A percentile compares a stretch with the other conserved stretches of the same genome.
These are phyloP conservation scores for Arabidopsis suecica DNA, from an alignment of 345 rosid genomes.

Conservation along the genomic window DNA sequence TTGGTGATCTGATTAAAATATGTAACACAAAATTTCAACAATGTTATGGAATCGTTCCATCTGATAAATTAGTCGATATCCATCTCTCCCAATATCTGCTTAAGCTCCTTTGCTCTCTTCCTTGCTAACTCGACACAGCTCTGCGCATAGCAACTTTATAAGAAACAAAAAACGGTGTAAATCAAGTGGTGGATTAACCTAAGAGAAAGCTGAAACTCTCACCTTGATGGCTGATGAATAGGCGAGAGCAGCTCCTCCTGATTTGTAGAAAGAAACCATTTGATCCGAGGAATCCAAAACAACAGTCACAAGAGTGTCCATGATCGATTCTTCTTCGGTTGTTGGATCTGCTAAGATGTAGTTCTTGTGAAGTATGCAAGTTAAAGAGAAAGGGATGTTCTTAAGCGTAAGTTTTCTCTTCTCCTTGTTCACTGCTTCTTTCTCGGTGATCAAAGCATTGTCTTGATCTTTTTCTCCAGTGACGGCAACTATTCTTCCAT, in stretches of 20 bases:
- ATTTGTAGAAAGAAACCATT: constrained; percentile 77
- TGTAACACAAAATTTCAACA: constrained; percentile 17
- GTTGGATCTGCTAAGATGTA: constrained; percentile 88
- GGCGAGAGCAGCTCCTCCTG: constrained; percentile 83
- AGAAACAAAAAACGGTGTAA: background rate
- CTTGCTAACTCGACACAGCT: constrained; percentile 44
- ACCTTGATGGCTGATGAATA: constrained; percentile 70
- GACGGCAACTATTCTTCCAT: constrained; percentile 69
- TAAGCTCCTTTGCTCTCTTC: constrained; percentile 42
- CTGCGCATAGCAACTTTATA: constrained; percentile 9
- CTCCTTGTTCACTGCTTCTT: constrained; percentile 70
- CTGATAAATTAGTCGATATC: constrained; percentile 35
- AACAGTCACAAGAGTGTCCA: constrained; percentile 77
- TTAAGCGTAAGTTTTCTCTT: constrained; percentile 71
- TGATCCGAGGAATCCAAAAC: constrained; percentile 75
- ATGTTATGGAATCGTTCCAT: constrained; percentile 18
- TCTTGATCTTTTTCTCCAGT: constrained; percentile 48
- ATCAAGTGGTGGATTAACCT: background rate
- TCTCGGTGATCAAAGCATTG: constrained; percentile 49
- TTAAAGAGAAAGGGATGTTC: constrained; percentile 74
- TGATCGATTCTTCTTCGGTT: constrained; percentile 83
- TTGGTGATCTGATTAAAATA: constrained; percentile 24
- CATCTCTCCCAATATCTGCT: constrained; percentile 45
- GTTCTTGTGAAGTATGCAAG: constrained; percentile 76
- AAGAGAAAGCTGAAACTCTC: constrained; percentile 36